A percentile compares a stretch with the other conserved stretches of the same genome.
phyloP scores from a whole-genome alignment of 768 basidiomycete species.

The Lactifluus echinatus region DNA sequence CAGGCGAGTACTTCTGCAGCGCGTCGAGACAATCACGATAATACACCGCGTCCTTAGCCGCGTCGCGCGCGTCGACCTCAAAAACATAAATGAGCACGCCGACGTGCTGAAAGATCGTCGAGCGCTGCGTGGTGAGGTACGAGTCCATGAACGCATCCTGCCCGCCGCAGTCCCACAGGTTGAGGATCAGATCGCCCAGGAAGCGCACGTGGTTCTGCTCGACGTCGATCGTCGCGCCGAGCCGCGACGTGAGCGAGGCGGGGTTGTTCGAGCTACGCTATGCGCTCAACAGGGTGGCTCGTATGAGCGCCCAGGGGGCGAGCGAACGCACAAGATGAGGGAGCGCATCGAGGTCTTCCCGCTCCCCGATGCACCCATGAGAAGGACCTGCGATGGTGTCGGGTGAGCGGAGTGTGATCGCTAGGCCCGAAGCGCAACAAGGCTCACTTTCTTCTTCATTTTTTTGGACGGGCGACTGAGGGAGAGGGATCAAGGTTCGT shows the following conservation, averaged over 20 bases:
- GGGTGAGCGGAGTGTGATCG: neutral
- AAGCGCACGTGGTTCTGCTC: slow-evolving; percentile 97
- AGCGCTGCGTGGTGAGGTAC: slow-evolving; percentile 83
- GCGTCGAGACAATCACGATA: slow-evolving; percentile 88
- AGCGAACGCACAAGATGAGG: slow-evolving; percentile 81
- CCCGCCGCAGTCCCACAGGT: slow-evolving; percentile 98
- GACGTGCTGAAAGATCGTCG: slow-evolving; percentile 95
- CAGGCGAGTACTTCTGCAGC: slow-evolving; percentile 65
- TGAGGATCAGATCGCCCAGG: slow-evolving; percentile 90
- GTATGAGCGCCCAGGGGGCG: slow-evolving; percentile 7
- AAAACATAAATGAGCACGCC: slow-evolving; percentile 99
- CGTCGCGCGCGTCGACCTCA: slow-evolving; percentile 83
- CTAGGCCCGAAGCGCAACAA: neutral
- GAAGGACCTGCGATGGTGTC: slow-evolving; percentile 56
- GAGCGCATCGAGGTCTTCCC: slow-evolving; percentile 98
- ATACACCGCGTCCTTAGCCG: slow-evolving; percentile 80
- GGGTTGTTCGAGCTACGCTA: slow-evolving; percentile 81
- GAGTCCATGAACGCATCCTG: slow-evolving; percentile 98
- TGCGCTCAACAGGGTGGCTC: slow-evolving; percentile 13
- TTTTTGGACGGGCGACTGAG: slow-evolving; percentile 12
- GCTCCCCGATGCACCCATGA: slow-evolving; percentile 96
- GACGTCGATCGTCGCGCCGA: slow-evolving; percentile 96
- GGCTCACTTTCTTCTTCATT: slow-evolving; percentile 31
- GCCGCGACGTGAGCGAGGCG: slow-evolving; percentile 79
- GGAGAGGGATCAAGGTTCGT: neutral